Conservation (phyloP, 768 basidiomycete species). For the Lactarius indigo region DNA sequence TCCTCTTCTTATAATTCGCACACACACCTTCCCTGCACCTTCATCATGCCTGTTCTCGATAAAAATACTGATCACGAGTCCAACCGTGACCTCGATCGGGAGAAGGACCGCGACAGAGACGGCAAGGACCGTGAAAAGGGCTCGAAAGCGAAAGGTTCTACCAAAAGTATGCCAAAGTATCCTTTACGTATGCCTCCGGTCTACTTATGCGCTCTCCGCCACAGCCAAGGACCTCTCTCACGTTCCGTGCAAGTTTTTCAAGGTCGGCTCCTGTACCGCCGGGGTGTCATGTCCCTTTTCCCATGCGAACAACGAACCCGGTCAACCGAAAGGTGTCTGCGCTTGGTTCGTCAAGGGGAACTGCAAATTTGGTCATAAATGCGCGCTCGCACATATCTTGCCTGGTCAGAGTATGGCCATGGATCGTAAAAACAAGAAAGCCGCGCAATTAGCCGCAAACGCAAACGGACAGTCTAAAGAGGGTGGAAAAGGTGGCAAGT, state of each 20-base stretch:
- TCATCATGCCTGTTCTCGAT: conserved; percentile 26
- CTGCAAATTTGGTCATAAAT: conserved; percentile 75
- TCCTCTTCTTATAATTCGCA: neutral
- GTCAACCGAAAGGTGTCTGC: conserved; percentile 76
- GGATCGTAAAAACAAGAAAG: conserved; percentile 97
- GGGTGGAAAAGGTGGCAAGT: conserved; percentile 36
- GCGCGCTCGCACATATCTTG: conserved; percentile 90
- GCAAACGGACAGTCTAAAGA: conserved; percentile 35
- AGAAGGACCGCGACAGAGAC: conserved; percentile 26
- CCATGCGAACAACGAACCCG: conserved; percentile 68
- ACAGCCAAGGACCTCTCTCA: conserved; percentile 86
- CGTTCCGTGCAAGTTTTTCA: conserved; percentile 98
- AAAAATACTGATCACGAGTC: conserved; percentile 25
- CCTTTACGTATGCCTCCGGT: conserved; percentile 4
- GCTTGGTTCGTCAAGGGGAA: conserved; percentile 95
- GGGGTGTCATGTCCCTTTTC: conserved; percentile 96
- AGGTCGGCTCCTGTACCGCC: conserved; percentile 90
- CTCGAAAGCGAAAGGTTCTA: conserved; percentile 27
- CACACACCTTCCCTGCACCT: neutral
- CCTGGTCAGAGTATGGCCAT: conserved; percentile 93
- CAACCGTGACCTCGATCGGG: conserved; percentile 24
- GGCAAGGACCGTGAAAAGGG: conserved; percentile 26
- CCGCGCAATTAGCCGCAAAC: conserved; percentile 62
- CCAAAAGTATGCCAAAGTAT: conserved; percentile 26
- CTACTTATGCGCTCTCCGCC: conserved; percentile 10